Evolutionary conservation across 2,329 filamentous ascomycete species (phyloP).

Genomic region (Drechslerella coelobrocha): DNA sequence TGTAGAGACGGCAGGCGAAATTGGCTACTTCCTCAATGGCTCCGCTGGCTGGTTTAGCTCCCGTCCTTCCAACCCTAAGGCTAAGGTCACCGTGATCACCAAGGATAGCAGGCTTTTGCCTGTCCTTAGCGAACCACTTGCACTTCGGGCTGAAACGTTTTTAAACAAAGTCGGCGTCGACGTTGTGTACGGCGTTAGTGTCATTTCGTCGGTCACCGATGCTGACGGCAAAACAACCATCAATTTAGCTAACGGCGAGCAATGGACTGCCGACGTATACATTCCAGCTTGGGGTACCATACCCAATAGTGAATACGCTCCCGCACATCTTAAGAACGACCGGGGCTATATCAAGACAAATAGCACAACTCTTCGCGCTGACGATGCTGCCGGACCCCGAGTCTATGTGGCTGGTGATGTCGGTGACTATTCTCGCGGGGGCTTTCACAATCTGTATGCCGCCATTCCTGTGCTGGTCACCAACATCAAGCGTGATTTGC

Average conservation of each 20-base stretch:
- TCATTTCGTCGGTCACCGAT: constrained; percentile 55
- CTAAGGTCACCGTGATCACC: constrained; percentile 62
- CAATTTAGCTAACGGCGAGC: constrained; percentile 59
- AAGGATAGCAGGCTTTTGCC: constrained; percentile 59
- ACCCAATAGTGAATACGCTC: constrained; percentile 60
- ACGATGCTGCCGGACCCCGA: constrained; percentile 57
- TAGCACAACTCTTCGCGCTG: constrained; percentile 58
- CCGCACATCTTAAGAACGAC: constrained; percentile 54
- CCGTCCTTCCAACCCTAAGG: constrained; percentile 57
- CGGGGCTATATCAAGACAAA: constrained; percentile 60
- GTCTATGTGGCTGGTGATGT: constrained; percentile 63
- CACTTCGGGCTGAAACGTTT: constrained; percentile 59
- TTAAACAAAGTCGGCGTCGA: constrained; percentile 62
- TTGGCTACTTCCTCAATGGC: constrained; percentile 64
- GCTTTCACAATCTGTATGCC: constrained; percentile 60
- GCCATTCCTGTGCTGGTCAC: constrained; percentile 61
- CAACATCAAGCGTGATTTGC: constrained; percentile 64
- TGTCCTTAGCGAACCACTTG: constrained; percentile 58
- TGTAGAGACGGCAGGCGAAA: constrained; percentile 62
- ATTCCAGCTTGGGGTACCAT: constrained; percentile 61
- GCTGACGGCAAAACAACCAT: constrained; percentile 56
- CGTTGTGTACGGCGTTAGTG: constrained; percentile 60
- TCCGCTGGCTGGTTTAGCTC: constrained; percentile 58
- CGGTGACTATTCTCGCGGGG: constrained; percentile 59
- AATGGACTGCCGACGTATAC: constrained; percentile 61